phyloP scores from a whole-genome alignment of 208 protist genomes.

The Blastocrithidia nonstop region DNA sequence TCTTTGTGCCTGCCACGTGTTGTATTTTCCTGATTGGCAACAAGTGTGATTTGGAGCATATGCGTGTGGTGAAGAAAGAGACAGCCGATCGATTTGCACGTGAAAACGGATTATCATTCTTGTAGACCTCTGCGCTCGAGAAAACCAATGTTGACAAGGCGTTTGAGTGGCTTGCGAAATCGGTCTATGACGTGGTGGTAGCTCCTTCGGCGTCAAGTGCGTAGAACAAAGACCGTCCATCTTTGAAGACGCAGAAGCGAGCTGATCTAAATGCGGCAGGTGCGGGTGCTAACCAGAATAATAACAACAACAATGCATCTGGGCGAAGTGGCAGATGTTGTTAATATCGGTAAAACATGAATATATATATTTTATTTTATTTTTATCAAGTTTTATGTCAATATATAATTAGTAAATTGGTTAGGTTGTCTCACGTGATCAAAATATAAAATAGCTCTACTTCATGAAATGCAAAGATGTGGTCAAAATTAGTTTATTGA shows the following conservation, averaged over 20 bases:
- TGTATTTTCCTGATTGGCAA: conserved; percentile 98
- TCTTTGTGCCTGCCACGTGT: conserved; percentile 93
- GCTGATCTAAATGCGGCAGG: neutral
- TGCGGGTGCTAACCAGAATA: neutral
- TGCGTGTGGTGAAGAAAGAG: conserved; percentile 89
- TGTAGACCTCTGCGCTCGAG: conserved; percentile 97
- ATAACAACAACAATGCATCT: no score
- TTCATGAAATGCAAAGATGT: no score
- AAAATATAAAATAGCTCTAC: no score
- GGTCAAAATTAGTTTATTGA: no score
- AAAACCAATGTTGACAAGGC: conserved; percentile 97
- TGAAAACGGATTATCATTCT: conserved; percentile 93
- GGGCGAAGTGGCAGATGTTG: neutral
- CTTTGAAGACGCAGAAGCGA: neutral
- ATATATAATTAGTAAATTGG: no score
- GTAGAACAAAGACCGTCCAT: conserved; percentile 11
- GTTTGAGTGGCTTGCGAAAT: conserved; percentile 96
- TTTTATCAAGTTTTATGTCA: no score
- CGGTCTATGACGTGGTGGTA: conserved; percentile 78
- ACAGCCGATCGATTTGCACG: conserved; percentile 91
- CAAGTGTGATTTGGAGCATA: conserved; percentile 91
- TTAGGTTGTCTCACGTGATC: no score
- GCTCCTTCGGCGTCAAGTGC: conserved; percentile 29
- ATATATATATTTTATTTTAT: no score
- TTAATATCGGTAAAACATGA: neutral